These are phyloP conservation scores for Penicillium roqueforti DNA, from an alignment of 495 filamentous ascomycete genomes.

Conservation along the genomic window DNA sequence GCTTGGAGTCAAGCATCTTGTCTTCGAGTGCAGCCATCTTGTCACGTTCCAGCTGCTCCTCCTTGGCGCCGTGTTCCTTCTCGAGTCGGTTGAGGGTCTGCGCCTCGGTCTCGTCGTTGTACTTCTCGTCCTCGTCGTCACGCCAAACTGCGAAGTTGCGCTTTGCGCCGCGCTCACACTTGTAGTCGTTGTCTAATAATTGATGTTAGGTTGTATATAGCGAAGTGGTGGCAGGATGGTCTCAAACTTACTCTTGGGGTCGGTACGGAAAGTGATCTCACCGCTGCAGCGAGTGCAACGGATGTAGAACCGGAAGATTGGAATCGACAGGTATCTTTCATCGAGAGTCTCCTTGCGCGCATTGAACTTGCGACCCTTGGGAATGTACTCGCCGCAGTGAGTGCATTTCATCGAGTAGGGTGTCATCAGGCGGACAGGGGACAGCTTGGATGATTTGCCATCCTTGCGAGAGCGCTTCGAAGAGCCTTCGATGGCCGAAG, in stretches of 20 bases:
- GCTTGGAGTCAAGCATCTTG: slow-evolving; percentile 87
- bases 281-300: slow-evolving; percentile 83
- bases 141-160: slow-evolving; percentile 93
- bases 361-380: slow-evolving; percentile 96
- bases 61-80: slow-evolving; percentile 59
- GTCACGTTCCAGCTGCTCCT: slow-evolving; percentile 54
- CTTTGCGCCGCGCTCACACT: slow-evolving; percentile 80
- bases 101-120: slow-evolving; percentile 72
- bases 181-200: slow-evolving; percentile 69
- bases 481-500: slow-evolving; percentile 70
- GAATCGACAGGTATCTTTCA: slow-evolving; percentile 84
- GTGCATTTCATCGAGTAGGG: slow-evolving; percentile 94
- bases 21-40: slow-evolving; percentile 76
- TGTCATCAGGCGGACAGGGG: slow-evolving; percentile 85
- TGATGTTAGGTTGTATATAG: not conserved
- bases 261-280: slow-evolving; percentile 93
- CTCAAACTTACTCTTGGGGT: slow-evolving; percentile 67
- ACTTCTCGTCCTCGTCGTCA: slow-evolving; percentile 43
- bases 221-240: not conserved
- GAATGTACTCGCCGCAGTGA: slow-evolving; percentile 92
- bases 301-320: slow-evolving; percentile 93
- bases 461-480: not conserved
- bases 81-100: slow-evolving; percentile 82
- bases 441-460: not conserved
- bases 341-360: slow-evolving; percentile 91